Evolutionary conservation across 331 rosid genomes (phyloP).

Genomic region (Spiraea crenata): DNA sequence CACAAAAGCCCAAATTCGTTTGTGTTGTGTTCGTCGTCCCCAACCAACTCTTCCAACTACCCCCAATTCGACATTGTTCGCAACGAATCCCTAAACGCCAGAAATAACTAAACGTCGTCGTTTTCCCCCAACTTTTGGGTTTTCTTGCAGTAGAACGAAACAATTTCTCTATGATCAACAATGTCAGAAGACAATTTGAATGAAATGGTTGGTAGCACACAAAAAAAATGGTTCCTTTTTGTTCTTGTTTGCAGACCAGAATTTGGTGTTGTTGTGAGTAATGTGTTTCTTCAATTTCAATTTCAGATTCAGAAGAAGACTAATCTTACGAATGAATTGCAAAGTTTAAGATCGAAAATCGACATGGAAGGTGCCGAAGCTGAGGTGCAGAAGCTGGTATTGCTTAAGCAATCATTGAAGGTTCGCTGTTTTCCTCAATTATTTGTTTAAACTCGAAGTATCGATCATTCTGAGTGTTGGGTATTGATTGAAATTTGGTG

Average conservation of each 20-base stretch:
- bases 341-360: constrained; percentile 44
- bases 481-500: constrained; percentile 12
- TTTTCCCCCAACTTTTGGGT: not conserved
- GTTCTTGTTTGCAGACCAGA: not conserved
- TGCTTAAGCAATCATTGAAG: constrained; percentile 50
- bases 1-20: not conserved
- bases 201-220: constrained; percentile 42
- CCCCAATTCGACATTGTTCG: constrained; percentile 10
- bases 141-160: constrained; percentile 25
- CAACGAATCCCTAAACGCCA: constrained; percentile 13
- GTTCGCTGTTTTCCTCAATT: constrained; percentile 30
- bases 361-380: constrained; percentile 44
- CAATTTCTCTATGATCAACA: constrained; percentile 6
- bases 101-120: constrained; percentile 22
- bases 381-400: constrained; percentile 47
- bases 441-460: not conserved
- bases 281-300: not conserved
- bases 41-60: not conserved
- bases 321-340: constrained; percentile 41
- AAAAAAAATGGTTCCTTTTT: constrained; percentile 4
- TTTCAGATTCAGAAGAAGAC: constrained; percentile 43
- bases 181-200: constrained; percentile 36
- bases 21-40: constrained; percentile 39
- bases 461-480: constrained; percentile 2
- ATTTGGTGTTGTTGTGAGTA: not conserved